A percentile compares a stretch with the other conserved stretches of the same genome.
These are phyloP conservation scores for Ceratocystis diversiconidia DNA, from an alignment of 2,329 filamentous ascomycete genomes.

Conservation along the genomic window DNA sequence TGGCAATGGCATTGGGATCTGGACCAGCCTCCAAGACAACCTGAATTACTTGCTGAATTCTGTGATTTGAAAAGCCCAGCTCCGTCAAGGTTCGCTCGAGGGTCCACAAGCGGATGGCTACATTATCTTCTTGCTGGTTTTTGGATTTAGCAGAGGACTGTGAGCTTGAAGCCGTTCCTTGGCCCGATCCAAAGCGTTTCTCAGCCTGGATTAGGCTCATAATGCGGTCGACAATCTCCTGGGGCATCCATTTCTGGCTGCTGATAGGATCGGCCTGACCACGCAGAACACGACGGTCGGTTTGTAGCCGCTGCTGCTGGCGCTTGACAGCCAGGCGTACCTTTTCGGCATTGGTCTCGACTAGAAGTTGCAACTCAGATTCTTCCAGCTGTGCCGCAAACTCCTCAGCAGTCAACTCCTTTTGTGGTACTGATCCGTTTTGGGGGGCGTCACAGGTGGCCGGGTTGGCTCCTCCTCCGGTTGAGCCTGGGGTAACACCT, in stretches of 20 bases:
- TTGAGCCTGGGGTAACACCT: neutral
- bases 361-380: slow-evolving; percentile 73
- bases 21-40: slow-evolving; percentile 54
- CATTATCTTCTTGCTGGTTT: slow-evolving; percentile 50
- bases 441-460: neutral
- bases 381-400: slow-evolving; percentile 80
- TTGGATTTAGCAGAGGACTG: slow-evolving; percentile 39
- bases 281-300: slow-evolving; percentile 69
- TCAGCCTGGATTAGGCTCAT: slow-evolving; percentile 59
- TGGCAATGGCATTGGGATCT: slow-evolving; percentile 37
- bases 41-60: slow-evolving; percentile 49
- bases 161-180: slow-evolving; percentile 24
- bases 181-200: slow-evolving; percentile 32
- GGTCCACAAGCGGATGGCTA: slow-evolving; percentile 70
- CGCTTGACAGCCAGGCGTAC: slow-evolving; percentile 65
- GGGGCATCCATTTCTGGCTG: slow-evolving; percentile 63
- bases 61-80: slow-evolving; percentile 51
- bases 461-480: neutral
- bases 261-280: slow-evolving; percentile 61
- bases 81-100: slow-evolving; percentile 57
- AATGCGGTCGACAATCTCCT: slow-evolving; percentile 64
- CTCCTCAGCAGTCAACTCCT: slow-evolving; percentile 65
- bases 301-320: slow-evolving; percentile 65
- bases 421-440: slow-evolving; percentile 17
- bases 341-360: slow-evolving; percentile 72